Conservation (phyloP, 257 asterid species). For the Nicotiana obtusifolia region DNA sequence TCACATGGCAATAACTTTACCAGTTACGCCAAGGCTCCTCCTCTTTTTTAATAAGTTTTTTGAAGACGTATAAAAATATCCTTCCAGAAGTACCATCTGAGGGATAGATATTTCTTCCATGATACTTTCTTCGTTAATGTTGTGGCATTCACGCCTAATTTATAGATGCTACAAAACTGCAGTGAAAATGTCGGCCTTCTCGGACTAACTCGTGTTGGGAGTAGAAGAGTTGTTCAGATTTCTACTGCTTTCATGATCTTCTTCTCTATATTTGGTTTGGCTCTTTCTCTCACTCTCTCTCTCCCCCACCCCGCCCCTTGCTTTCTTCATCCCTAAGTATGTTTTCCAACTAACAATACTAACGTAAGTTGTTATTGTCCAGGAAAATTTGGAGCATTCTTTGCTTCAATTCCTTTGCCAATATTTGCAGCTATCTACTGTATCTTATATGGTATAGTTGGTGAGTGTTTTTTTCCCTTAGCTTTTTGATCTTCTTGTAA, state of each 20-base stretch:
- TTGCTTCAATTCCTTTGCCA: constrained; percentile 90
- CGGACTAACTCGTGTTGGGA: constrained; percentile 96
- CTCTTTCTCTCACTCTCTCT: background rate
- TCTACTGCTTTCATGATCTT: constrained; percentile 94
- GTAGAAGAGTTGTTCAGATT: constrained; percentile 95
- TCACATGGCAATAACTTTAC: too few relatives aligned
- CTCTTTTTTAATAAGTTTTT: too few relatives aligned
- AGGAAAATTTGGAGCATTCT: constrained; percentile 97
- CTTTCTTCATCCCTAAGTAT: background rate
- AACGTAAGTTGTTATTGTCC: constrained; percentile 22
- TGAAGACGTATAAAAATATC: background rate
- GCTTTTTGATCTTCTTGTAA: background rate
- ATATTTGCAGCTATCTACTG: constrained; percentile 94
- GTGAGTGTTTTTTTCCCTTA: constrained; percentile 34
- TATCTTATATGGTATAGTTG: constrained; percentile 80
- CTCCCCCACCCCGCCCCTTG: background rate
- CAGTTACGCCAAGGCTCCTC: too few relatives aligned
- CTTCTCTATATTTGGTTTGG: constrained; percentile 90
- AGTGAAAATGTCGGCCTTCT: constrained; percentile 97
- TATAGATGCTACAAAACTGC: constrained; percentile 14
- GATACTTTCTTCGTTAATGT: background rate
- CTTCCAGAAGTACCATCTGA: background rate
- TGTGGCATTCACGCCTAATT: background rate
- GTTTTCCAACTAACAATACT: background rate
- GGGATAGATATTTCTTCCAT: background rate